These are phyloP conservation scores for Cenchrus fungigraminus DNA, from an alignment of 176 grass and related monocot species.

Conservation along the genomic window DNA sequence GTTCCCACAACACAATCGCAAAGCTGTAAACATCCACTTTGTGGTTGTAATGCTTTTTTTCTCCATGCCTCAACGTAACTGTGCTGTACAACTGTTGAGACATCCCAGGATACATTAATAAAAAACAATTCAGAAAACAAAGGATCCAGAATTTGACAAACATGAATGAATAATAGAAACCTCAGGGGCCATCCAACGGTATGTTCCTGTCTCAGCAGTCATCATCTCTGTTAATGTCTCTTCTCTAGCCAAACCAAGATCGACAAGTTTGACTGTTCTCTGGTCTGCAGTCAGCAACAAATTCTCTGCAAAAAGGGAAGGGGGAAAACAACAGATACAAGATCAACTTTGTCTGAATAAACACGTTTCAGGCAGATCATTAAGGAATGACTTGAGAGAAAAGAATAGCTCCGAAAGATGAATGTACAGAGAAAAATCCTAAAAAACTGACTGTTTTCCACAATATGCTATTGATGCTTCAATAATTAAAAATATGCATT, in stretches of 20 bases:
- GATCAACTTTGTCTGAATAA: slow-evolving; percentile 38
- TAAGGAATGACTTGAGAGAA: slow-evolving; percentile 1
- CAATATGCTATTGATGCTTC: slow-evolving; percentile 14
- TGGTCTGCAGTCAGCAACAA: slow-evolving; percentile 84
- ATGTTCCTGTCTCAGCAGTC: slow-evolving; percentile 98
- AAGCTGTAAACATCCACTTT: slow-evolving; percentile 99
- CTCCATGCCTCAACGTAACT: slow-evolving; percentile 93
- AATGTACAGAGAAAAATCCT: background rate
- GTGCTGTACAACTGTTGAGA: slow-evolving; percentile 88
- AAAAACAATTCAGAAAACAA: slow-evolving; percentile 15
- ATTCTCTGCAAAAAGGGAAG: slow-evolving; percentile 61
- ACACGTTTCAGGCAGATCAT: slow-evolving; percentile 1
- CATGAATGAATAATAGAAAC: slow-evolving; percentile 46
- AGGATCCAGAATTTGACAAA: slow-evolving; percentile 20
- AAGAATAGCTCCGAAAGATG: slow-evolving; percentile 16
- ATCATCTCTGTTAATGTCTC: slow-evolving; percentile 99
- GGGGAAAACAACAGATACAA: slow-evolving; percentile 29
- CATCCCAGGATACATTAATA: slow-evolving; percentile 27
- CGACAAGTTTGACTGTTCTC: slow-evolving; percentile 94
- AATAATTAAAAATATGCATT: slow-evolving; percentile 23
- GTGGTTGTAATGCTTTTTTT: slow-evolving; percentile 99
- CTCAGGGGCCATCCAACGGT: slow-evolving; percentile 99
- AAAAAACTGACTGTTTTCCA: slow-evolving; percentile 13
- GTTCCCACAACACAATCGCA: slow-evolving; percentile 96
- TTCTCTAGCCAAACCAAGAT: slow-evolving; percentile 99